A percentile compares a stretch with the other conserved stretches of the same genome.
Conservation (phyloP, 805 yeast genomes). For the Pichia rugopelliculosa region DNA sequence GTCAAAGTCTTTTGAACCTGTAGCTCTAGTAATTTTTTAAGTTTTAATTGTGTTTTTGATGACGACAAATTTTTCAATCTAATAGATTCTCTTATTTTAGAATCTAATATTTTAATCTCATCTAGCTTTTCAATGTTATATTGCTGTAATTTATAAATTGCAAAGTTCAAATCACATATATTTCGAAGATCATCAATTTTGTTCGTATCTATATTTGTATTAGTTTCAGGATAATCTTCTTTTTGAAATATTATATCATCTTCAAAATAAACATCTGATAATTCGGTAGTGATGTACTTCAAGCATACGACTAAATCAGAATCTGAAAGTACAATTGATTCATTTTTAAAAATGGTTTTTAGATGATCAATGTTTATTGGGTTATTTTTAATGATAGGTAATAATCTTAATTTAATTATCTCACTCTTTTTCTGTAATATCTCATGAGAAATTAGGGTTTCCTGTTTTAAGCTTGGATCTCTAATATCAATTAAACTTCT, state of each 20-base stretch:
- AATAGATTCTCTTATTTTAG: constrained; percentile 12
- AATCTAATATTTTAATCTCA: constrained; percentile 8
- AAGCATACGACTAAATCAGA: not conserved
- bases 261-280: not conserved
- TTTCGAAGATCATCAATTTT: constrained; percentile 16
- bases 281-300: not conserved
- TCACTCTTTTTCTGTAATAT: not conserved
- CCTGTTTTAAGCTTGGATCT: not conserved
- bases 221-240: not conserved
- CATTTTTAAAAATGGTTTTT: not conserved
- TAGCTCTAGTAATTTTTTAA: constrained; percentile 17
- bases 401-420: not conserved
- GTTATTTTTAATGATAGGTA: not conserved
- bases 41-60: constrained; percentile 21
- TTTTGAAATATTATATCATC: constrained; percentile 2
- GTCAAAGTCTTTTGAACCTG: constrained; percentile 17
- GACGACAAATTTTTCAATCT: constrained; percentile 12
- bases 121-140: constrained; percentile 14
- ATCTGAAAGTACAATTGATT: not conserved
- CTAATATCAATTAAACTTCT: not conserved
- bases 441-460: not conserved
- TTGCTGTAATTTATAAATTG: constrained; percentile 18
- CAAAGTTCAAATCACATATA: constrained; percentile 23
- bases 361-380: constrained; percentile 1
- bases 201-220: constrained; percentile 2